These are phyloP conservation scores for Sungouiella thailandica DNA, from an alignment of 805 yeast species.

Conservation along the genomic window DNA sequence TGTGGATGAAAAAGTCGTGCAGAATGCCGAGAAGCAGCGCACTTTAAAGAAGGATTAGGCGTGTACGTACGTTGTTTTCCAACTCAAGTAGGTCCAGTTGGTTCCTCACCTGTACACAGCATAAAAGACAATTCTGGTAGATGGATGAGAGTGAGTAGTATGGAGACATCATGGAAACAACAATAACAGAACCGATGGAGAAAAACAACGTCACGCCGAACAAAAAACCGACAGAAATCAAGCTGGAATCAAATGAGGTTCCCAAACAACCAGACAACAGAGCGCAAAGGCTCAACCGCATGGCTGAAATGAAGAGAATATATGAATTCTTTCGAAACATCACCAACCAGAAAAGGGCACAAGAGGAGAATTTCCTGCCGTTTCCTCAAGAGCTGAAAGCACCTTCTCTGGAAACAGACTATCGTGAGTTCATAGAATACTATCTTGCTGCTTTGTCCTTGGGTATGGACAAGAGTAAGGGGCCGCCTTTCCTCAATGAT, in stretches of 20 bases:
- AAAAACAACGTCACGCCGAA: too few species aligned
- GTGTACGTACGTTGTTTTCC: too few species aligned
- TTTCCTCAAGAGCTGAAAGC: conserved; percentile 20
- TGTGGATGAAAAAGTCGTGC: conserved; percentile 84
- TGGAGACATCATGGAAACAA: too few species aligned
- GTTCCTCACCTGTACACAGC: too few species aligned
- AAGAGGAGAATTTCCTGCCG: conserved; percentile 22
- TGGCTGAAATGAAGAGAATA: conserved; percentile 22
- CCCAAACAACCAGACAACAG: too few species aligned
- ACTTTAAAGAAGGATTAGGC: conserved; percentile 66
- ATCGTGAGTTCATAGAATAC: background rate
- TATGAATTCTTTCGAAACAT: conserved; percentile 37
- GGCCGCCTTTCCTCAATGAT: conserved; percentile 1
- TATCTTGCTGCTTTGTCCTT: background rate
- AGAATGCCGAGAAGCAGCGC: conserved; percentile 92
- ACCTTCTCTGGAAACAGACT: background rate
- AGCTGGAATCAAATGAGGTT: too few species aligned
- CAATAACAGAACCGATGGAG: too few species aligned
- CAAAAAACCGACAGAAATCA: too few species aligned
- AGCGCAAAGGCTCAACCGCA: conserved; percentile 5
- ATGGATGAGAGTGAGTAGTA: too few species aligned
- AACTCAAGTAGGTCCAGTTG: too few species aligned
- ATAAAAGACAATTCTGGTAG: too few species aligned
- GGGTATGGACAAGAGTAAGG: background rate
- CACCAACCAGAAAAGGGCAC: conserved; percentile 20